Base-by-base conservation (phyloP, 208 protist species). In the Phytomonas francai region DNA sequence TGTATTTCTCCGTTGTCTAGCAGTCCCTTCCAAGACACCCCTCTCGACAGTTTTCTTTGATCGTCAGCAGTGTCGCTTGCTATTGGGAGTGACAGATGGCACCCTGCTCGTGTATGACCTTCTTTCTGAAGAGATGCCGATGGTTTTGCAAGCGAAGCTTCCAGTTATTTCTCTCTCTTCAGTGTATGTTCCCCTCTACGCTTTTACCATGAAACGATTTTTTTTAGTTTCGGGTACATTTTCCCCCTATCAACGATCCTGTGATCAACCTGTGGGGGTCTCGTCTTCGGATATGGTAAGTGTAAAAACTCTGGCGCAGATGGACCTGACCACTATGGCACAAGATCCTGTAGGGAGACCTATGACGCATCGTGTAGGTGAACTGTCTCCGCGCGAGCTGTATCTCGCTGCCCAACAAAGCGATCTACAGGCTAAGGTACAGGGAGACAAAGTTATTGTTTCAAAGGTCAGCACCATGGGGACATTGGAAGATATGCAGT, bases 21-120 rank as follows among this genome's bases (percentile, higher is more conserved):
- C 25, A 8, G 71, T 75, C 12, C 61, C 79, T 4, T 67, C 82
- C 28, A 65, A 65, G 31, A 74, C 79, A 54, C 75, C 88, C 56
- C 77, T 93, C 22, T 81, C 79, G 2, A 57, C 65, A n/a, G 63
- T 89, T 14, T 63, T 83, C 14, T 68, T 86, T 57, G 83, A 91
- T 73, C 64, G 67, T n/a, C 16, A 65, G 22, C 33, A 60, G 1
- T 62, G 56, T 12, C 75, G 77, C 14, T 49, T 89, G 6, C 80
- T 83, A 63, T 68, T 88, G 22, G 77, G 73, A 22, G 71, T 66
- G 33, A 72, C 73, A 9, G 88, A 94, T 75, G 85, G 88, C 31
- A 68, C 64, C 29, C 59, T 91, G 27, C 28, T 74, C 36, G 76
- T 65, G 0, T 91, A 87, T 60, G 73, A 89, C 74, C 25, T 85